phyloP scores from a whole-genome alignment of 1,284 basidiomycete genomes.

The Boletus mariae region DNA sequence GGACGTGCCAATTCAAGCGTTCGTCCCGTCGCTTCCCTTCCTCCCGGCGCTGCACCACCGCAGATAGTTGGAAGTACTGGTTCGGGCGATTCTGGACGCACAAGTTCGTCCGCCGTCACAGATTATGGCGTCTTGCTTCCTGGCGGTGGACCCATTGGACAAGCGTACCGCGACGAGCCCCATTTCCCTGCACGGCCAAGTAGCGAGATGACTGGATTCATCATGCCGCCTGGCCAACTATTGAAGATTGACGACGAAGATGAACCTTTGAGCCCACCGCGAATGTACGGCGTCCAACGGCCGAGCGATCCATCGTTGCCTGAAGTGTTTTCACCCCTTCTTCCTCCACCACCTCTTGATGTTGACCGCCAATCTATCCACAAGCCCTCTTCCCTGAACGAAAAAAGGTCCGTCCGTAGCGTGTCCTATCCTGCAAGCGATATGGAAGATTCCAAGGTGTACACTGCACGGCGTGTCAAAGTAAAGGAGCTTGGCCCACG shows the following conservation, averaged over 20 bases:
- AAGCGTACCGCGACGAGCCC: constrained; percentile 28
- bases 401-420: constrained; percentile 32
- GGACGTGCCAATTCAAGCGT: constrained; percentile 17
- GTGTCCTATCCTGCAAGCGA: constrained; percentile 38
- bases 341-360: constrained; percentile 39
- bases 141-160: constrained; percentile 31
- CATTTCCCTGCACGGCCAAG: constrained; percentile 25
- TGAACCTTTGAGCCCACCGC: constrained; percentile 19
- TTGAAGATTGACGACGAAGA: constrained; percentile 31
- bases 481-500: constrained; percentile 43
- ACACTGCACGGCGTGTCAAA: constrained; percentile 58
- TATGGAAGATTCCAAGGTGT: constrained; percentile 49
- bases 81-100: constrained; percentile 24
- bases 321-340: constrained; percentile 35
- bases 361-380: constrained; percentile 33
- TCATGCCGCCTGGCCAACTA: constrained; percentile 29
- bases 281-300: constrained; percentile 27
- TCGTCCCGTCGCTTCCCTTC: constrained; percentile 29
- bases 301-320: constrained; percentile 24
- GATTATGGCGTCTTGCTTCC: constrained; percentile 33
- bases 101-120: constrained; percentile 26
- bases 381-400: constrained; percentile 28
- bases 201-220: constrained; percentile 29
- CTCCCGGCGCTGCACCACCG: constrained; percentile 30
- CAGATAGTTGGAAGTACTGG: constrained; percentile 30